Conservation (phyloP, 106 monocot genomes). For the Platanthera zijinensis region DNA sequence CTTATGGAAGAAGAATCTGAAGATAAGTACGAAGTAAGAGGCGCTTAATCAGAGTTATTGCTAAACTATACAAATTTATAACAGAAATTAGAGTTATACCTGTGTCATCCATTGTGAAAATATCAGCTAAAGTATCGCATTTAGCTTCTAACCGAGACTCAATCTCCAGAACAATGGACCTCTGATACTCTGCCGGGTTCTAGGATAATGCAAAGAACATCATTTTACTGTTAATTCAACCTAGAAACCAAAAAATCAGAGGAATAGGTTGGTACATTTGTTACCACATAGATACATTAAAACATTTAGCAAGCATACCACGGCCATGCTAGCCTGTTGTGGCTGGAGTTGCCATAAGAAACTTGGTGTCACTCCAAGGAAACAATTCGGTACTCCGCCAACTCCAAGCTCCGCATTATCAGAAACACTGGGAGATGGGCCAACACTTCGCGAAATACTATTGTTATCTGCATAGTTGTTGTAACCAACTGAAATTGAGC, state of each 20-base stretch:
- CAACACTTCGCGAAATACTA: constrained; percentile 13
- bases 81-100: constrained; percentile 26
- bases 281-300: background rate
- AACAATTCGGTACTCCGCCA: constrained; percentile 85
- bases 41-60: background rate
- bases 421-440: constrained; percentile 23
- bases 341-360: constrained; percentile 76
- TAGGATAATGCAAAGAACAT: constrained; percentile 18
- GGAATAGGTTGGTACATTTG: background rate
- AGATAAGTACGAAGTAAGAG: constrained; percentile 8
- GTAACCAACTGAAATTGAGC: constrained; percentile 42
- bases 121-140: constrained; percentile 69
- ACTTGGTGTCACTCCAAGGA: constrained; percentile 77
- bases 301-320: constrained; percentile 39
- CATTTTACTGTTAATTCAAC: background rate
- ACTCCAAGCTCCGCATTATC: constrained; percentile 66
- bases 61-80: background rate
- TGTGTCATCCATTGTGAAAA: constrained; percentile 54
- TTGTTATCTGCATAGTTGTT: constrained; percentile 37
- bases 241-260: background rate
- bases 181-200: constrained; percentile 82
- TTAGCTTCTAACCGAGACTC: constrained; percentile 75
- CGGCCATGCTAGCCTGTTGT: constrained; percentile 41
- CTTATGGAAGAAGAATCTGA: constrained; percentile 67
- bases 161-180: constrained; percentile 63